phyloP scores from a whole-genome alignment of 768 basidiomycete genomes.

The Termitomyces sp. region DNA sequence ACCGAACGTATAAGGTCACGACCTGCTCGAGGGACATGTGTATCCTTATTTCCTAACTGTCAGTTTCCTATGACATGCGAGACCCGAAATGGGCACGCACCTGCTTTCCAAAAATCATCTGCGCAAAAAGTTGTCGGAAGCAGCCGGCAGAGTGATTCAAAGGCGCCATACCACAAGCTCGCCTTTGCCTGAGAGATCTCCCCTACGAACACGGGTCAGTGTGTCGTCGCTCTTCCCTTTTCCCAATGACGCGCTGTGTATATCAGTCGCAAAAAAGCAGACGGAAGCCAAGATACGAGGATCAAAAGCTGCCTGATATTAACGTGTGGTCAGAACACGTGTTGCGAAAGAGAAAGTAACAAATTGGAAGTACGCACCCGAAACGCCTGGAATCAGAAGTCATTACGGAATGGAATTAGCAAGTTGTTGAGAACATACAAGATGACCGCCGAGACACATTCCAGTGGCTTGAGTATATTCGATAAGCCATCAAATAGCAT shows the following conservation, averaged over 20 bases:
- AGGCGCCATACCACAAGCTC: slow-evolving; percentile 66
- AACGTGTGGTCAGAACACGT: neutral
- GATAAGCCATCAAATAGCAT: neutral
- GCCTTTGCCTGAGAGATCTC: slow-evolving; percentile 73
- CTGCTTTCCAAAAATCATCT: slow-evolving; percentile 98
- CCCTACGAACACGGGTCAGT: slow-evolving; percentile 63
- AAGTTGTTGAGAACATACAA: slow-evolving; percentile 40
- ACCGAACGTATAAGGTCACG: slow-evolving; percentile 79
- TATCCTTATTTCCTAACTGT: slow-evolving; percentile 54
- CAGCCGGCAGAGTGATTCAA: neutral
- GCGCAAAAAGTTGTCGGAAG: neutral
- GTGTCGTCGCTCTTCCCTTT: slow-evolving; percentile 82
- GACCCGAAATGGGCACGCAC: slow-evolving; percentile 27
- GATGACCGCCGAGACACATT: slow-evolving; percentile 87
- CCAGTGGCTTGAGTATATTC: slow-evolving; percentile 55
- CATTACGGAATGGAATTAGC: neutral
- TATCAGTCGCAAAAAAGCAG: slow-evolving; percentile 94
- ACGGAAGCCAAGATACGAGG: slow-evolving; percentile 75
- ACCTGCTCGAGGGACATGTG: slow-evolving; percentile 86
- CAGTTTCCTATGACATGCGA: neutral
- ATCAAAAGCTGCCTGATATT: slow-evolving; percentile 78
- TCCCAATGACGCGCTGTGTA: slow-evolving; percentile 84
- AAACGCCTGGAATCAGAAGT: slow-evolving; percentile 27
- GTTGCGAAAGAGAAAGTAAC: neutral
- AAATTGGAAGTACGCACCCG: slow-evolving; percentile 22